phyloP scores from a whole-genome alignment of 2,329 filamentous ascomycete genomes.

The Diaporthe citriasiana region DNA sequence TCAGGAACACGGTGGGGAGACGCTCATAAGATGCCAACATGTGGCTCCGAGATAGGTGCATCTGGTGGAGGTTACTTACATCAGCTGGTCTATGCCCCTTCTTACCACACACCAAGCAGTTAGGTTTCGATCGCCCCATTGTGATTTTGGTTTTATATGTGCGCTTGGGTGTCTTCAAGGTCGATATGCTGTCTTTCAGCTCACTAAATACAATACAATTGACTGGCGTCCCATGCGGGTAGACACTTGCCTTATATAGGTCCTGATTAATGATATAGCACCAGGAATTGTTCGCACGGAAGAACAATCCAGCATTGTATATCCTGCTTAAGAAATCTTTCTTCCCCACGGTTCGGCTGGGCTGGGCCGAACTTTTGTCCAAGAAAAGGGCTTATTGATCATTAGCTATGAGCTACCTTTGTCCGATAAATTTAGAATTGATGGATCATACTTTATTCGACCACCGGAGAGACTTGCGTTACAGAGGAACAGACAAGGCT shows the following conservation, averaged over 20 bases:
- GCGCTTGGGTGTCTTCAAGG: not conserved
- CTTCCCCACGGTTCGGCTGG: slow-evolving; percentile 15
- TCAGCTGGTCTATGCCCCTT: not conserved
- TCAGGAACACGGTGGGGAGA: not conserved
- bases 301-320: slow-evolving; percentile 21
- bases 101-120: not conserved
- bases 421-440: not conserved
- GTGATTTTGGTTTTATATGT: not conserved
- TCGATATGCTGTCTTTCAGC: not conserved
- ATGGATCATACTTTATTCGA: not conserved
- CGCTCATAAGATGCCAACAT: not conserved
- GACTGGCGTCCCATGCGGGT: not conserved
- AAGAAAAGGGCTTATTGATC: not conserved
- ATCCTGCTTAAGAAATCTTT: slow-evolving; percentile 20
- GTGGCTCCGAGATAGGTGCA: not conserved
- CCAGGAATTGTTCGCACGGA: slow-evolving; percentile 2
- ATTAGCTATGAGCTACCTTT: not conserved
- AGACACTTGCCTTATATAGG: not conserved
- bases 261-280: not conserved
- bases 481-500: not conserved
- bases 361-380: not conserved
- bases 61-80: not conserved
- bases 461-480: not conserved
- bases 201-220: not conserved
- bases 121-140: not conserved